Base-by-base conservation (phyloP, 345 rosid genomes). In the Pugionium cornutum region DNA sequence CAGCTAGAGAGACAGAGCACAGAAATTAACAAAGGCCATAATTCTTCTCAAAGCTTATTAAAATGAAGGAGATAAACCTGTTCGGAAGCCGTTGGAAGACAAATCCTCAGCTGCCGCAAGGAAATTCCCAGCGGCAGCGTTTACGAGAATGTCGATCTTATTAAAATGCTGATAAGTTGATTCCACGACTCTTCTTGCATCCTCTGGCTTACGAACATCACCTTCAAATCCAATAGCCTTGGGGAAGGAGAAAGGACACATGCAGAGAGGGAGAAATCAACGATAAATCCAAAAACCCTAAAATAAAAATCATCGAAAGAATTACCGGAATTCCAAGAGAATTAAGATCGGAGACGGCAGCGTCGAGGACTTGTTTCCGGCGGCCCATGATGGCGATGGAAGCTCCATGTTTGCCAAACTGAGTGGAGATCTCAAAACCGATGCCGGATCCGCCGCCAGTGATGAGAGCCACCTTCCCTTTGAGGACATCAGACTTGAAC, bases 391-490 rank as follows among this genome's bases (percentile, higher is more conserved):
- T 80, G 18, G 92, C 90, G 52, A 89, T 73, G 0, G 80, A 78
- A 54, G 87, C 92, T 40, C 96, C 96, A 77, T 89, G 96, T 52
- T 66, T 78, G 5, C 89, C 96, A 25, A 84, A 78, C 58, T 89
- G 92, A 43, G 79, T 71, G 5, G 84, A 78, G 61, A 89, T 82
- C 83, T 84, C 92, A 55, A 82, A 89, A n/a, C 96, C 96, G 45
- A 89, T 89, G 9, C 96, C 96, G 1, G 96, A 89, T 7, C 92
- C 92, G 7, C 92, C 96, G n/a, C 96, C 96, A 32, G 96, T 89
- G 39, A 89, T 69, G 70, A 86, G 77, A 47, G 79, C 89, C 6
- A 86, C 87, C 48, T 83, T 78, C 2, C 90, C 96, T 63, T 74
- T 77, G 51, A 86, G 51, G 4, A 78, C 53, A 70, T 79, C 81